phyloP scores from a whole-genome alignment of 148 eudicot species.

The Spergularia bocconei region DNA sequence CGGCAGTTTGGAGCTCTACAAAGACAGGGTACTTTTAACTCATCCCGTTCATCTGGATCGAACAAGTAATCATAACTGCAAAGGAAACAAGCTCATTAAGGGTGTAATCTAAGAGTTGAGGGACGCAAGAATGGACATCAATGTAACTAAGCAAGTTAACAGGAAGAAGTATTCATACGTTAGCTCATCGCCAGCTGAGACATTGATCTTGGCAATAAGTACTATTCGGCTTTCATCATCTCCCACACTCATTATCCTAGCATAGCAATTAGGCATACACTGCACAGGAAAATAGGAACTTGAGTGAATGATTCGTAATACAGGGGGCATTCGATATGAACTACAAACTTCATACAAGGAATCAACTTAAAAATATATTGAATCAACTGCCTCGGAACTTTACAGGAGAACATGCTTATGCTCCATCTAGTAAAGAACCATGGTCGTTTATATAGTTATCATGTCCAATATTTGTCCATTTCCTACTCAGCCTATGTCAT shows the following conservation, averaged over 20 bases:
- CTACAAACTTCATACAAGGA: not conserved
- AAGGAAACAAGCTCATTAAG: not conserved
- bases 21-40: conserved; percentile 79
- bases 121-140: not conserved
- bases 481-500: not conserved
- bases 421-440: not conserved
- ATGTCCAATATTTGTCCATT: no score
- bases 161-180: conserved; percentile 47
- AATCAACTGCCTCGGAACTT: not conserved
- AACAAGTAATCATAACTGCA: conserved; percentile 88
- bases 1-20: conserved; percentile 81
- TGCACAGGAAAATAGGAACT: conserved; percentile 27
- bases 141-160: not conserved
- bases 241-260: conserved; percentile 77
- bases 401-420: not conserved
- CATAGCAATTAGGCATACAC: conserved; percentile 98
- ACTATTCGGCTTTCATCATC: conserved; percentile 76
- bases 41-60: conserved; percentile 84
- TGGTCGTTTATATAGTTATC: not conserved
- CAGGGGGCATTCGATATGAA: no score
- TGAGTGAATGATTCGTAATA: not conserved
- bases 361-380: not conserved
- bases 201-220: conserved; percentile 75
- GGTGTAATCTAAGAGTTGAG: not conserved
- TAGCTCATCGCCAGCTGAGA: conserved; percentile 75